phyloP scores from a whole-genome alignment of 306 rosid species.

The Elaeagnus macrophylla region DNA sequence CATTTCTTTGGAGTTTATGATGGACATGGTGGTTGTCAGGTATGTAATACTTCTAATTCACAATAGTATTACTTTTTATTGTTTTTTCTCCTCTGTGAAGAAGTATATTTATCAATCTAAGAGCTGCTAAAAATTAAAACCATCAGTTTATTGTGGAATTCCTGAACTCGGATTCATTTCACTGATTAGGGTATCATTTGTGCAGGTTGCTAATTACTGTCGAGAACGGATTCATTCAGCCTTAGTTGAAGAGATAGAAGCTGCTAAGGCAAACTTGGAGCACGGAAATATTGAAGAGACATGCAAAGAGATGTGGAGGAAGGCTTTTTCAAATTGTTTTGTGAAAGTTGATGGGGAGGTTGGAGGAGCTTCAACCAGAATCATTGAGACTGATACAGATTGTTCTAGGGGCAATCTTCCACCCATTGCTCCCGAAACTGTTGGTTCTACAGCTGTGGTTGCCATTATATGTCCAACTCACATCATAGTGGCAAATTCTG shows the following conservation, averaged over 20 bases:
- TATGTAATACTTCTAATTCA: constrained; percentile 6
- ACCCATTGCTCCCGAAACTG: constrained; percentile 62
- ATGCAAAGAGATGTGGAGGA: constrained; percentile 54
- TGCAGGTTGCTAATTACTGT: constrained; percentile 75
- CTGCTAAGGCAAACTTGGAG: constrained; percentile 19
- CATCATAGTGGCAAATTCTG: constrained; percentile 65
- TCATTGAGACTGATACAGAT: constrained; percentile 14
- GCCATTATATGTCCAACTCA: constrained; percentile 49
- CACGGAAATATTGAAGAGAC: constrained; percentile 18
- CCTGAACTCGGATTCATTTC: constrained; percentile 12
- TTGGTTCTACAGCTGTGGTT: constrained; percentile 79
- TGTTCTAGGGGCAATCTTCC: constrained; percentile 22
- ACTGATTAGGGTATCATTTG: constrained; percentile 14
- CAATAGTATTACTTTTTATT: neutral
- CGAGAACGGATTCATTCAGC: constrained; percentile 53
- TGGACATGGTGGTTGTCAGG: constrained; percentile 86
- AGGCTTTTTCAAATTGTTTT: constrained; percentile 51
- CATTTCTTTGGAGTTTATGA: constrained; percentile 78
- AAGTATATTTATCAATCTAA: constrained; percentile 6
- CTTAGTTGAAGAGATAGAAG: constrained; percentile 54
- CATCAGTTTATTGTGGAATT: constrained; percentile 1
- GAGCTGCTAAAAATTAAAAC: too few relatives aligned
- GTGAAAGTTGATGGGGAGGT: constrained; percentile 60
- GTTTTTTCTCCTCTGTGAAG: neutral
- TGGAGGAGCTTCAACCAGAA: constrained; percentile 29